A percentile compares a stretch with the other conserved stretches of the same genome.
Evolutionary conservation across 768 basidiomycete genomes (phyloP).

Genomic region (Termitomyces sp.): DNA sequence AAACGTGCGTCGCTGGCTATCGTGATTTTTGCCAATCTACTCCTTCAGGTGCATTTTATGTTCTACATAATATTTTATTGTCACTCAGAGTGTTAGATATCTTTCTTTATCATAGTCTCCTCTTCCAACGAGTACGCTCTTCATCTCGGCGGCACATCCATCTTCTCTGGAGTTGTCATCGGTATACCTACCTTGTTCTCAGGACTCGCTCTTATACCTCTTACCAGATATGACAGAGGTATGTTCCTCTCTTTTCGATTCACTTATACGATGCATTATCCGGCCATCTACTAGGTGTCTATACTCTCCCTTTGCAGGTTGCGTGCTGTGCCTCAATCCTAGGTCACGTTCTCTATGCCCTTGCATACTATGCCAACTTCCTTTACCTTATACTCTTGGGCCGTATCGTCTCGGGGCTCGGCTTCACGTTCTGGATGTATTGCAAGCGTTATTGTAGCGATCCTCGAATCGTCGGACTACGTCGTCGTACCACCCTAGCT

Average conservation of each 20-base stretch:
- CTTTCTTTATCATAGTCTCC: slow-evolving; percentile 69
- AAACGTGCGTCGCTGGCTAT: slow-evolving; percentile 42
- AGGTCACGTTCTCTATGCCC: slow-evolving; percentile 57
- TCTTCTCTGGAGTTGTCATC: slow-evolving; percentile 65
- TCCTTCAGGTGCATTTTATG: slow-evolving; percentile 16
- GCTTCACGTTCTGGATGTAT: slow-evolving; percentile 66
- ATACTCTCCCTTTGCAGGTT: slow-evolving; percentile 50
- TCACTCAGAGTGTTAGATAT: slow-evolving; percentile 34
- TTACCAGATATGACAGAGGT: slow-evolving; percentile 58
- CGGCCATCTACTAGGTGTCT: slow-evolving; percentile 43
- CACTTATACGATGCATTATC: background rate
- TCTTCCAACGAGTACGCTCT: slow-evolving; percentile 62
- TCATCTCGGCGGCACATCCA: slow-evolving; percentile 61
- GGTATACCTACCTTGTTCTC: slow-evolving; percentile 66
- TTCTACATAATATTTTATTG: background rate
- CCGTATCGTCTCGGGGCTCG: slow-evolving; percentile 60
- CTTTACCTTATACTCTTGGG: slow-evolving; percentile 71
- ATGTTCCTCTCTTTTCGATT: slow-evolving; percentile 3
- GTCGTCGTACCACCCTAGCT: slow-evolving; percentile 58
- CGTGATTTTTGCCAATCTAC: slow-evolving; percentile 37
- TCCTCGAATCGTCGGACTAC: slow-evolving; percentile 62
- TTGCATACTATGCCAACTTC: slow-evolving; percentile 55
- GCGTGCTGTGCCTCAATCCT: slow-evolving; percentile 49
- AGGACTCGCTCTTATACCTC: slow-evolving; percentile 52
- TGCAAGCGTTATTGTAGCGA: slow-evolving; percentile 68